A percentile compares a stretch with the other conserved stretches of the same genome.
phyloP scores from a whole-genome alignment of 2,329 filamentous ascomycete genomes.

The Neofusicoccum ribis region DNA sequence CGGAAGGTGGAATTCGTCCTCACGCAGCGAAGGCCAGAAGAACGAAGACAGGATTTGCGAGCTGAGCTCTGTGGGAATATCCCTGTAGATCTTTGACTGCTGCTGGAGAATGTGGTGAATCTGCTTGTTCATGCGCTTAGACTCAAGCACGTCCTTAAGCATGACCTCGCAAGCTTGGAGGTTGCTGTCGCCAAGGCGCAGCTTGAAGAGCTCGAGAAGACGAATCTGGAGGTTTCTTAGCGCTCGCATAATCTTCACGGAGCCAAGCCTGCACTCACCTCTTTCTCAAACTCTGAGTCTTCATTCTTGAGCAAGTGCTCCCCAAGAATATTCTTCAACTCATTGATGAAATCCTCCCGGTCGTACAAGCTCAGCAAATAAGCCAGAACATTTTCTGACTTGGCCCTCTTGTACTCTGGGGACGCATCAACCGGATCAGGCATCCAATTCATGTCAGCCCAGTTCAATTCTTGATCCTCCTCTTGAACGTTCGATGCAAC shows the following conservation, averaged over 20 bases:
- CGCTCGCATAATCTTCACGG: neutral
- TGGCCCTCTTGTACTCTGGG: conserved; percentile 83
- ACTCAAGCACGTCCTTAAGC: conserved; percentile 90
- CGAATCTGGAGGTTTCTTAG: conserved; percentile 47
- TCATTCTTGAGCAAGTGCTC: conserved; percentile 71
- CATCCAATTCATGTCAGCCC: conserved; percentile 90
- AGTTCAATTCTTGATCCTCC: conserved; percentile 69
- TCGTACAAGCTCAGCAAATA: conserved; percentile 87
- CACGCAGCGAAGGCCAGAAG: conserved; percentile 85
- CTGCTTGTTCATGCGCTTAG: conserved; percentile 67
- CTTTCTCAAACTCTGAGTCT: conserved; percentile 69
- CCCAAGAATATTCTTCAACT: conserved; percentile 86
- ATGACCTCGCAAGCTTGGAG: conserved; percentile 96
- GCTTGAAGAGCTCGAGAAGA: conserved; percentile 83
- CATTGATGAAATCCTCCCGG: conserved; percentile 90
- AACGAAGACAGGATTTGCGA: conserved; percentile 87
- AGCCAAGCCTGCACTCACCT: conserved; percentile 35
- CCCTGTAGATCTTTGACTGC: conserved; percentile 23
- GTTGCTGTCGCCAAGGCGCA: conserved; percentile 80
- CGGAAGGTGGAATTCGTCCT: conserved; percentile 68
- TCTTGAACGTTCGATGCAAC: conserved; percentile 56
- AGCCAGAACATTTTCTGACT: conserved; percentile 86
- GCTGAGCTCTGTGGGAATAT: conserved; percentile 55
- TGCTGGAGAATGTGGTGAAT: conserved; percentile 43
- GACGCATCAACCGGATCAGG: conserved; percentile 92